These are phyloP conservation scores for Schizophyllum amplum DNA, from an alignment of 1,284 basidiomycete genomes.

Conservation along the genomic window DNA sequence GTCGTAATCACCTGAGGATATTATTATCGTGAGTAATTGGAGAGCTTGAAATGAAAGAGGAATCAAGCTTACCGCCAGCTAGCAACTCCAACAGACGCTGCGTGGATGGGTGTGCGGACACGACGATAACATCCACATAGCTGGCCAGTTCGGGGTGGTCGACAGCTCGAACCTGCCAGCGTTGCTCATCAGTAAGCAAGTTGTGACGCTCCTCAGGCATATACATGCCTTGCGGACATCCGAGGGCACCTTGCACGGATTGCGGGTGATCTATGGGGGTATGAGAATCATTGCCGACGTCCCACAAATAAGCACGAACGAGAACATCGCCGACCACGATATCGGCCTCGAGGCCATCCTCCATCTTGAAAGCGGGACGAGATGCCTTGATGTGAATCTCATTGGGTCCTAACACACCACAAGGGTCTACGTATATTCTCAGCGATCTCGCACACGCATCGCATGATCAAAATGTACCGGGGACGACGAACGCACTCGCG, in stretches of 20 bases:
- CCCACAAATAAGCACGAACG: constrained; percentile 17
- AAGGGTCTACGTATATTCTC: too few relatives aligned
- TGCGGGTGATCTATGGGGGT: constrained; percentile 26
- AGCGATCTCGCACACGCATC: too few relatives aligned
- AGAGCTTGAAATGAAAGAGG: background rate
- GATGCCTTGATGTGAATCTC: constrained; percentile 33
- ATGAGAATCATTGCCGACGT: background rate
- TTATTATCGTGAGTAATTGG: background rate
- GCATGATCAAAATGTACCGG: constrained; percentile 22
- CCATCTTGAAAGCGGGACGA: constrained; percentile 16
- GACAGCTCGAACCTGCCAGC: constrained; percentile 30
- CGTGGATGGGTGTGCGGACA: constrained; percentile 20
- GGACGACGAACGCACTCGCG: constrained; percentile 32
- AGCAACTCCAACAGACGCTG: constrained; percentile 31
- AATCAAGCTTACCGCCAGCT: constrained; percentile 26
- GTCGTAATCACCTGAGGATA: constrained; percentile 34
- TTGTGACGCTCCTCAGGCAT: background rate
- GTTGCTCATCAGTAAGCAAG: background rate
- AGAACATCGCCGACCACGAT: constrained; percentile 31
- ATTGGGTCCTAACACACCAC: constrained; percentile 25
- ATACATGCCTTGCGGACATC: constrained; percentile 34
- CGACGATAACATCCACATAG: constrained; percentile 34
- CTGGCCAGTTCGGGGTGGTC: constrained; percentile 22
- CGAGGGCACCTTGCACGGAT: constrained; percentile 38
- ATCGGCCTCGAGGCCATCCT: constrained; percentile 22